Percentiles rank a stretch among this genome's conserved stretches.
Evolutionary conservation across 2,329 filamentous ascomycete genomes (phyloP).

Genomic region (Talaromyces sp.): DNA sequence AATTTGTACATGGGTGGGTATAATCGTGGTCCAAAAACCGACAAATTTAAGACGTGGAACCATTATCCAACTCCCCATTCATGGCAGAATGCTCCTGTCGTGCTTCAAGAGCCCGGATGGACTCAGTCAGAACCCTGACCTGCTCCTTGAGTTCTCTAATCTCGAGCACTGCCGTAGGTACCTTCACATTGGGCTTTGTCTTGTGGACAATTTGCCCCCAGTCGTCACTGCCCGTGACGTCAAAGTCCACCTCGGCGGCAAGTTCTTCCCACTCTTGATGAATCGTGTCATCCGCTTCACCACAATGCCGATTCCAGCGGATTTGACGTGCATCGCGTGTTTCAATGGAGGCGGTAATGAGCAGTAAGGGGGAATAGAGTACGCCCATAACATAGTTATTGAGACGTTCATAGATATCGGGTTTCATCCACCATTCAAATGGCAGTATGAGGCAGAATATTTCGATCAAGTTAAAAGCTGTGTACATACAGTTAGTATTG

Average conservation of each 20-base stretch:
- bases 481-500: background rate
- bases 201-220: conserved; percentile 76
- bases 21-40: background rate
- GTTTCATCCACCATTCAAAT: conserved; percentile 94
- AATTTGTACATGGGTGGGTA: background rate
- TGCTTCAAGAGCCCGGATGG: conserved; percentile 55
- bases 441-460: conserved; percentile 72
- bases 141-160: conserved; percentile 38
- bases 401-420: conserved; percentile 65
- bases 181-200: conserved; percentile 76
- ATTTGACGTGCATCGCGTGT: conserved; percentile 62
- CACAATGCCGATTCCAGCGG: conserved; percentile 65
- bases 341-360: conserved; percentile 72
- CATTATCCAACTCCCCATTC: background rate
- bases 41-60: background rate
- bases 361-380: conserved; percentile 77
- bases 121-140: conserved; percentile 58
- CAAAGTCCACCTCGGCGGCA: conserved; percentile 64
- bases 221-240: conserved; percentile 57
- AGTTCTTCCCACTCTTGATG: conserved; percentile 93
- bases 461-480: conserved; percentile 83
- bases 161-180: conserved; percentile 71
- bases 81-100: conserved; percentile 6
- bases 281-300: conserved; percentile 84
- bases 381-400: conserved; percentile 86